Conservation (phyloP, 2,329 filamentous ascomycete species). For the Cytospora schulzeri region DNA sequence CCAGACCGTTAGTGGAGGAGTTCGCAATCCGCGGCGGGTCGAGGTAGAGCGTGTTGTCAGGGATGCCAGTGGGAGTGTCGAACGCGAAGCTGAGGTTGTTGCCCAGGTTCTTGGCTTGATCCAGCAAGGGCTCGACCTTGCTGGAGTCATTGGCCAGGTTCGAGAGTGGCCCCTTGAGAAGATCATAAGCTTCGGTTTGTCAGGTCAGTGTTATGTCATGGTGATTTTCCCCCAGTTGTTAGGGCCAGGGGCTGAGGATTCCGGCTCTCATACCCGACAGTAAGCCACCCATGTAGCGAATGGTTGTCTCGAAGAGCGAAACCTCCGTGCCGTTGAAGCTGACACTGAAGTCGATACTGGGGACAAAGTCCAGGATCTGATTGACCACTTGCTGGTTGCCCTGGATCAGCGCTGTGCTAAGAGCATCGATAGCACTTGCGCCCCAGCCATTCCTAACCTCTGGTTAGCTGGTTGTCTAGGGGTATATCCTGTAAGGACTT, state of each 20-base stretch:
- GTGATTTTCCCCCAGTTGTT: not conserved
- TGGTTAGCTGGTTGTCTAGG: conserved; percentile 28
- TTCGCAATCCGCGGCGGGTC: conserved; percentile 52
- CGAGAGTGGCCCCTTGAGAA: conserved; percentile 68
- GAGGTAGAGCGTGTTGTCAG: conserved; percentile 69
- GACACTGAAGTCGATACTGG: conserved; percentile 65
- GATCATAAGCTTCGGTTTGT: conserved; percentile 59
- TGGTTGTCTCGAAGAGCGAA: conserved; percentile 87
- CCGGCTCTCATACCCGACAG: conserved; percentile 59
- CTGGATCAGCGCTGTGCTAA: conserved; percentile 82
- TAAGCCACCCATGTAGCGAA: conserved; percentile 81
- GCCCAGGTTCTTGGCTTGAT: conserved; percentile 69
- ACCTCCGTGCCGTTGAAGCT: conserved; percentile 51
- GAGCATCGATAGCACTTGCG: conserved; percentile 77
- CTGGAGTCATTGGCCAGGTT: conserved; percentile 46
- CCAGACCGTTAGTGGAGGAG: conserved; percentile 67
- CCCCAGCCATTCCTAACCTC: conserved; percentile 76
- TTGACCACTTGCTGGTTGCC: conserved; percentile 66
- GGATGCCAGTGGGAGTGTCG: conserved; percentile 73
- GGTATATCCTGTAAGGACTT: not conserved
- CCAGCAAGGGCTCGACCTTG: conserved; percentile 61
- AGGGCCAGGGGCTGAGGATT: not conserved
- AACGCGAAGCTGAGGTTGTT: conserved; percentile 78
- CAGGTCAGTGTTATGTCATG: conserved; percentile 2
- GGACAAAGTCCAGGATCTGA: conserved; percentile 71